Conservation (phyloP, 1,284 basidiomycete genomes). For the Jaminaea rosea region DNA sequence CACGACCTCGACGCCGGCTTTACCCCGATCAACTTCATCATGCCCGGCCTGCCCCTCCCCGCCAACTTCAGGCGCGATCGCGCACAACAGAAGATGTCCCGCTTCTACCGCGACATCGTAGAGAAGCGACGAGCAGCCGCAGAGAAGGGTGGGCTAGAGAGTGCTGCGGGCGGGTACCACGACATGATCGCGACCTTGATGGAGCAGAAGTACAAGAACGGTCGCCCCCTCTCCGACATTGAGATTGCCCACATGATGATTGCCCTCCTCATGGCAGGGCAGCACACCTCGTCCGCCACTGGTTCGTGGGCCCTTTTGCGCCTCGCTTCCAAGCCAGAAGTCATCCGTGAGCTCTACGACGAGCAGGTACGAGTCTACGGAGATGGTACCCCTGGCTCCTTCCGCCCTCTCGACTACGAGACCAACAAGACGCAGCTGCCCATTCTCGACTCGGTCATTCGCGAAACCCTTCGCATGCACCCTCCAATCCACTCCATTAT, state of each 20-base stretch:
- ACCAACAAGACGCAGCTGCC: constrained; percentile 68
- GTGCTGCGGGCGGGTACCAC: constrained; percentile 52
- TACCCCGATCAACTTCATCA: constrained; percentile 64
- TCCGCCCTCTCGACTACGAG: constrained; percentile 76
- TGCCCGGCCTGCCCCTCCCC: constrained; percentile 83
- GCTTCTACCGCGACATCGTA: constrained; percentile 86
- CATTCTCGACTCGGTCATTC: constrained; percentile 77
- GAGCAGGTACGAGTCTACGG: constrained; percentile 81
- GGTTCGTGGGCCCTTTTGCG: constrained; percentile 84
- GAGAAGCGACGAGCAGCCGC: constrained; percentile 59
- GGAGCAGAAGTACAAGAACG: constrained; percentile 77
- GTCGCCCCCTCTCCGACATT: constrained; percentile 67
- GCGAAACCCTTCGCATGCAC: constrained; percentile 69
- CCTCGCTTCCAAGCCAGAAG: constrained; percentile 66
- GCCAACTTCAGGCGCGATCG: constrained; percentile 77
- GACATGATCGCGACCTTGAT: constrained; percentile 90
- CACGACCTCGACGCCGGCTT: constrained; percentile 73
- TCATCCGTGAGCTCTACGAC: constrained; percentile 59
- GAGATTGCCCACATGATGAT: constrained; percentile 93
- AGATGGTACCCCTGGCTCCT: constrained; percentile 52
- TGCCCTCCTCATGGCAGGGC: constrained; percentile 65
- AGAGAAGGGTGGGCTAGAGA: neutral
- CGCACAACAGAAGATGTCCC: constrained; percentile 86
- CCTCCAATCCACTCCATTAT: constrained; percentile 50
- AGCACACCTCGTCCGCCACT: constrained; percentile 91